phyloP scores from a whole-genome alignment of 2,329 filamentous ascomycete species.

The Apiospora arundinis region DNA sequence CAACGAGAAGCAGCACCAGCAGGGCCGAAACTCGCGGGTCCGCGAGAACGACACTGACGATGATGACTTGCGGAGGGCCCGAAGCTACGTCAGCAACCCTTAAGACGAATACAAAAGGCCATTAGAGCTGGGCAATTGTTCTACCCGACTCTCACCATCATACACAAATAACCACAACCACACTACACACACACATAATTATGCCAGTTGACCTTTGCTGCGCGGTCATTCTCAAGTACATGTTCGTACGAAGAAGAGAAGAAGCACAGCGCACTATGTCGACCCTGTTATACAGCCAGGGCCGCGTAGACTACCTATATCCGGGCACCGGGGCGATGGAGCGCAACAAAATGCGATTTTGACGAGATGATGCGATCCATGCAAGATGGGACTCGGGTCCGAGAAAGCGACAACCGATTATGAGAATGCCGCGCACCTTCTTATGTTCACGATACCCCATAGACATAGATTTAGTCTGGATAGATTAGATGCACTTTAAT shows the following conservation, averaged over 20 bases:
- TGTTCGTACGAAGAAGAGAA: not conserved
- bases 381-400: not conserved
- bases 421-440: conserved; percentile 10
- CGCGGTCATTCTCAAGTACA: conserved; percentile 1
- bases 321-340: not conserved
- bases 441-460: conserved; percentile 15
- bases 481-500: conserved; percentile 13
- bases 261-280: not conserved
- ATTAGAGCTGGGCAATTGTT: not conserved
- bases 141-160: not conserved
- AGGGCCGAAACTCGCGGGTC: conserved; percentile 30
- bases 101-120: conserved; percentile 31
- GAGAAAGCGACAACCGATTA: conserved; percentile 1
- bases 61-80: conserved; percentile 49
- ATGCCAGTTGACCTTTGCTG: not conserved
- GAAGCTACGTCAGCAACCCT: conserved; percentile 55
- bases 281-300: not conserved
- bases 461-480: not conserved
- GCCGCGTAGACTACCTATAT: not conserved
- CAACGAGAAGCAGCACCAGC: conserved; percentile 30
- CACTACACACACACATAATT: not conserved
- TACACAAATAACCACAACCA: not conserved
- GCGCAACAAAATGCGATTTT: not conserved
- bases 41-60: conserved; percentile 43
- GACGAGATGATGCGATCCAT: not conserved